Base-by-base conservation (phyloP, 768 basidiomycete species). In the Lyophyllum decastes region DNA sequence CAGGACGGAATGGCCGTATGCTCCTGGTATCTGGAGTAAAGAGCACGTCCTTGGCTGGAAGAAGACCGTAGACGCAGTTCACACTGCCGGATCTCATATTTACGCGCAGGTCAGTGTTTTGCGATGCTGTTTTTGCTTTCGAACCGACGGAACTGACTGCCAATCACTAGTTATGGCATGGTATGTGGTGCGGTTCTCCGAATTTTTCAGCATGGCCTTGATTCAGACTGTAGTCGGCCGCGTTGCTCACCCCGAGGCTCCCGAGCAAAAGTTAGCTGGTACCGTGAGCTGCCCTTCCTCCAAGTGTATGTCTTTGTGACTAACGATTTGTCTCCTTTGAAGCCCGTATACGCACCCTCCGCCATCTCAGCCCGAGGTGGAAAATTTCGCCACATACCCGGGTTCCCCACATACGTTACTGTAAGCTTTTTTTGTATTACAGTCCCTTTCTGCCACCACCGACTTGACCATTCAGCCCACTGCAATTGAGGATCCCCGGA, bases 311-410 rank as follows among this genome's bases (percentile, higher is more conserved):
- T 1, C 25, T 30, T 10, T 22, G 46, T 40, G 7, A 49, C 47
- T 26, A 9, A 27, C 25, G 19, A 45, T 41, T 21, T 11, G 64
- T 66, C 63, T 61, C 2, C 61, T 66, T 30, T 66, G 10, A 30
- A 78, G 76, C 75, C 77, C 14, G 78, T 80, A 9, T 79, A 76
- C 45, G 79, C 68, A 1, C 78, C 80, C 12, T 81, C 79, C 17
- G 73, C 76, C 22, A 76, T 80, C 27, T 54, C 73, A 21, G 78
- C 78, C 4, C 68, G 76, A 25, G 75, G 77, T 2, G 74, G 75
- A 10, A 75, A 72, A 56, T 80, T 78, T 59, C 70, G 76, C 43
- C 68, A 70, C 53, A 60, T 81, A 30, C 70, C 73, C 25, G 77
- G 75, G 3, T 16, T 49, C 1, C 76, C 76, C 21, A 75, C 74